Conservation (phyloP, 495 filamentous ascomycete species). For the Clavariopsis aquatica region DNA sequence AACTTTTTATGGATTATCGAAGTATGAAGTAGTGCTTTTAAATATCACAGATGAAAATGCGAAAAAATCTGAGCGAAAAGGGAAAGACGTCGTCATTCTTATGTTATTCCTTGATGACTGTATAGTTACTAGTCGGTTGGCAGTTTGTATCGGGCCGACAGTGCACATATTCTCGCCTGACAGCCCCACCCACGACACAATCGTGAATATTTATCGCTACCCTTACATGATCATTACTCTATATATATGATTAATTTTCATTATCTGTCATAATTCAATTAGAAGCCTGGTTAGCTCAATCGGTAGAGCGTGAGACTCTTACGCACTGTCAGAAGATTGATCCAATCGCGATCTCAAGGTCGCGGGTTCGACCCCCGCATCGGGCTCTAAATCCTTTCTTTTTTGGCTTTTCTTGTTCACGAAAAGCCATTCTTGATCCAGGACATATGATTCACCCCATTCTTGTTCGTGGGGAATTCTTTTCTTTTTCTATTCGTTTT, state of each 20-base stretch:
- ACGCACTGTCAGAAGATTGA: conserved; percentile 28
- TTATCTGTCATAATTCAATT: conserved; percentile 2
- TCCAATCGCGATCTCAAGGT: conserved; percentile 26
- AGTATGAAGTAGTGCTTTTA: too few species aligned
- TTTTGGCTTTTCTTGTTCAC: background rate
- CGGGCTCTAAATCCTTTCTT: conserved; percentile 14
- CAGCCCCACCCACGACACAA: background rate
- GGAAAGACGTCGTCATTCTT: background rate
- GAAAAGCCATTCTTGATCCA: too few species aligned
- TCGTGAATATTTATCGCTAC: background rate
- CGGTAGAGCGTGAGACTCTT: conserved; percentile 43
- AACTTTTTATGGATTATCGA: too few species aligned
- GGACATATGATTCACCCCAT: too few species aligned
- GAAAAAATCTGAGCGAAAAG: background rate
- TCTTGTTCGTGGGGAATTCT: too few species aligned
- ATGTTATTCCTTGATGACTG: background rate
- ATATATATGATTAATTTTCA: background rate
- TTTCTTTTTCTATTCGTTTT: too few species aligned
- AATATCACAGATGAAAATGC: background rate
- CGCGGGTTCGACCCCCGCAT: conserved; percentile 28
- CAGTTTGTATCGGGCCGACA: background rate
- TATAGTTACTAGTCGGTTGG: background rate
- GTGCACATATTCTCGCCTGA: background rate
- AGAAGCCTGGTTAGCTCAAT: conserved; percentile 32
- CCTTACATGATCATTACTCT: background rate